These are phyloP conservation scores for Boletus eberwhitei DNA, from an alignment of 768 basidiomycete species.

Conservation along the genomic window DNA sequence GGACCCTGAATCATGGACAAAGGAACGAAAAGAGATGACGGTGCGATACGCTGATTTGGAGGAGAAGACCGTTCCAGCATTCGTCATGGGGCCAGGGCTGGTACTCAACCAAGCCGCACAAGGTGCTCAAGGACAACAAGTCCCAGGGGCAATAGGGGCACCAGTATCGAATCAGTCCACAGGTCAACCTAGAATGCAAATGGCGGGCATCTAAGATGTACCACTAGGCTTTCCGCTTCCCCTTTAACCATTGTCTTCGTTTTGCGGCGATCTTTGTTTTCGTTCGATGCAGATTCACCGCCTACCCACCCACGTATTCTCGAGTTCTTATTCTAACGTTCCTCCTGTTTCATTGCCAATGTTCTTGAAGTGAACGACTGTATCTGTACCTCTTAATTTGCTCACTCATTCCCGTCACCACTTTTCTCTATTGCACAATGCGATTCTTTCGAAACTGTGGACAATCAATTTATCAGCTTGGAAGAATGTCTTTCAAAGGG, in stretches of 20 bases:
- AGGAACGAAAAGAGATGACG: conserved; percentile 74
- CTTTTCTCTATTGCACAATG: conserved; percentile 18
- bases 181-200: conserved; percentile 33
- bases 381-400: conserved; percentile 37
- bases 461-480: conserved; percentile 12
- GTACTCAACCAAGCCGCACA: conserved; percentile 36
- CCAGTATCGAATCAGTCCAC: conserved; percentile 25
- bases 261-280: conserved; percentile 10
- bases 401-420: conserved; percentile 20
- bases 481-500: not conserved
- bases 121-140: conserved; percentile 38
- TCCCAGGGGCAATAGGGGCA: conserved; percentile 31
- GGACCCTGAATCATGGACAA: conserved; percentile 77
- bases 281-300: conserved; percentile 1
- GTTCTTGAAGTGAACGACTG: conserved; percentile 36
- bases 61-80: conserved; percentile 67
- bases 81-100: conserved; percentile 49
- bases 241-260: conserved; percentile 9
- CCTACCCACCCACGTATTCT: not conserved
- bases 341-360: conserved; percentile 17
- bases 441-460: conserved; percentile 16
- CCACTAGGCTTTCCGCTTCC: conserved; percentile 1
- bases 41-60: conserved; percentile 73
- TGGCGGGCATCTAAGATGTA: conserved; percentile 33
- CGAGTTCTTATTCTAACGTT: conserved; percentile 22